Evolutionary conservation across 208 protist genomes (phyloP).

Genomic region (Leishmania aethiopica): DNA sequence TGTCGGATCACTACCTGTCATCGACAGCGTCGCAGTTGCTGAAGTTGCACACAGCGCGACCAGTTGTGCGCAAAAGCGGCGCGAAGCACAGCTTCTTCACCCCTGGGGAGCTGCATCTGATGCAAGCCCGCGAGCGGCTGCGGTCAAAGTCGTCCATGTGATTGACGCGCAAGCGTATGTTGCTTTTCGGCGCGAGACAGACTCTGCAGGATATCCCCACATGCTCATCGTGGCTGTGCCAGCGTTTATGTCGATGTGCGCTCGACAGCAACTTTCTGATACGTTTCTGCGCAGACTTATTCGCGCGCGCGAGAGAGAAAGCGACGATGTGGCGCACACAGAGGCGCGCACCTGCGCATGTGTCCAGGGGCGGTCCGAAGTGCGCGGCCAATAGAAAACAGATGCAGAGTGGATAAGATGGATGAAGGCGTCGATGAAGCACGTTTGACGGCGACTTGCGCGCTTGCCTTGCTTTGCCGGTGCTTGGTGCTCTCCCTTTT

Average conservation of each 20-base stretch:
- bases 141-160: constrained; percentile 24
- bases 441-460: background rate
- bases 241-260: constrained; percentile 1
- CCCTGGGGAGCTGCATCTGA: constrained; percentile 71
- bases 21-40: constrained; percentile 28
- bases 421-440: background rate
- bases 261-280: background rate
- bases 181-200: background rate
- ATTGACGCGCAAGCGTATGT: background rate
- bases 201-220: background rate
- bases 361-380: background rate
- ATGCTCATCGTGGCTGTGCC: background rate
- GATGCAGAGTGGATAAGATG: background rate
- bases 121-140: constrained; percentile 62
- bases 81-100: constrained; percentile 37
- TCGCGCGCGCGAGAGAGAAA: background rate
- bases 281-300: background rate
- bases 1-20: constrained; percentile 10
- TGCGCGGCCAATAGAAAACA: background rate
- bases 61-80: constrained; percentile 18
- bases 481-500: background rate
- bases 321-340: background rate
- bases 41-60: constrained; percentile 21
- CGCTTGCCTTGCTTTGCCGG: background rate
- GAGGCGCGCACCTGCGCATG: background rate